These are phyloP conservation scores for Aegle marmelos DNA, from an alignment of 345 rosid genomes.

Conservation along the genomic window DNA sequence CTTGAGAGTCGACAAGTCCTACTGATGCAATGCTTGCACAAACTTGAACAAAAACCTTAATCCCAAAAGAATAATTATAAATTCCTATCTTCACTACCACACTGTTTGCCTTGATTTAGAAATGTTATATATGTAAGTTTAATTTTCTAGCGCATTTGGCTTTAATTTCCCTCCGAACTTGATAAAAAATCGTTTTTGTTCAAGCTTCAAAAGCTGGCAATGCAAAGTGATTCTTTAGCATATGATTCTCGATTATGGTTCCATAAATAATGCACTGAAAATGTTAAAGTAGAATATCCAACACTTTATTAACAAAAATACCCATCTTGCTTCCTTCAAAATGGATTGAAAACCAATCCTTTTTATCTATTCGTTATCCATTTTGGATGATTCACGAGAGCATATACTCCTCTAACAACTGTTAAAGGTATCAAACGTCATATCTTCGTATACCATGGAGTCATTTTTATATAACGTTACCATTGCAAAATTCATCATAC, in stretches of 20 bases:
- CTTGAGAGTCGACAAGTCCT: background rate
- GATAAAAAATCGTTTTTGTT: conserved; percentile 9
- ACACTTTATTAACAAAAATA: background rate
- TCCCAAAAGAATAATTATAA: conserved; percentile 2
- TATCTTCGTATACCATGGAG: background rate
- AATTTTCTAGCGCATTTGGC: background rate
- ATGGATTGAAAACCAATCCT: conserved; percentile 3
- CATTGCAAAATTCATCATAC: background rate
- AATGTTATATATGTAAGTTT: background rate
- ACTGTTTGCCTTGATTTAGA: background rate
- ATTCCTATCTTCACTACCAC: conserved; percentile 26
- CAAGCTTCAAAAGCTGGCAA: conserved; percentile 17
- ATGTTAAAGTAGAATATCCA: conserved; percentile 21
- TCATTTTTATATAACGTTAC: conserved; percentile 13
- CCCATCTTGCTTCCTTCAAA: conserved; percentile 4
- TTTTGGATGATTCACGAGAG: conserved; percentile 13
- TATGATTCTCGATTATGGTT: conserved; percentile 29
- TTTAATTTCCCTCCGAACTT: too few relatives aligned
- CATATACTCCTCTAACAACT: conserved; percentile 22
- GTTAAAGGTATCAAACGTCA: background rate
- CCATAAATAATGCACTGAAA: conserved; percentile 11
- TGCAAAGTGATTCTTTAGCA: conserved; percentile 24
- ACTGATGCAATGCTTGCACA: background rate
- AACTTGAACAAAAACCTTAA: background rate
- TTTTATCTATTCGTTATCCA: conserved; percentile 4